Base-by-base conservation (phyloP, 2,329 filamentous ascomycete genomes). In the Hysterium pulicare region DNA sequence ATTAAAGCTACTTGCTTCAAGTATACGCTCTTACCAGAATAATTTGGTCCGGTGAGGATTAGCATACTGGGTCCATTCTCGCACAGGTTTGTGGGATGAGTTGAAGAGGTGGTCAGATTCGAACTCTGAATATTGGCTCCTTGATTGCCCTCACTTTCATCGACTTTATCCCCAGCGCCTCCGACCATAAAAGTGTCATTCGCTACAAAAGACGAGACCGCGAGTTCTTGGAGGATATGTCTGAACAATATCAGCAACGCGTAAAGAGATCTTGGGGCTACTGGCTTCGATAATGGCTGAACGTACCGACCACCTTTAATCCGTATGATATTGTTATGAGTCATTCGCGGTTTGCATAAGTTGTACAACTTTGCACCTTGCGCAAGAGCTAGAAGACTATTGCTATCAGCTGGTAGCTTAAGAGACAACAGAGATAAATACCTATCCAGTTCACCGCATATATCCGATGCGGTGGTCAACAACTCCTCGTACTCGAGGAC, bases 11-110 rank as follows among this genome's bases (percentile, higher is more conserved):
- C 81, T 63, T 98, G 91, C 65, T 95, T 98, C 60, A 97, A 76
- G 65, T 95, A 97, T 0, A 97, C 81, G 54, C 90, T 97, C 66
- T 98, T 98, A 0, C 93, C 93, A 0, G 93, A 97, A 62, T 93
- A 94, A 55, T 98, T 98, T 4, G 93, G 90, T 0, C 93, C 93
- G 0, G 93, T 97, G 55, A 98, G 67, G 5, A 96, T 71, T 10
- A 96, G 63, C 69, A 89, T 84, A 50, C 79, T 88, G 10, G 86
- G 82, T 2, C 60, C 61, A 4, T 64, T 51, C 5, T 45, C 33
- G 9, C 36, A 32, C 51, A 45, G 13, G 17, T 44, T 22, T n/a
- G 41, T 33, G 35, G 34, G 38, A 6, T 21, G 38, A 11, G 19
- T 30, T 6, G 46, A 38, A 17, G 48, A 47, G 26, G 36, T 51